phyloP scores from a whole-genome alignment of 805 yeast species.

The Candida hungchunana region DNA sequence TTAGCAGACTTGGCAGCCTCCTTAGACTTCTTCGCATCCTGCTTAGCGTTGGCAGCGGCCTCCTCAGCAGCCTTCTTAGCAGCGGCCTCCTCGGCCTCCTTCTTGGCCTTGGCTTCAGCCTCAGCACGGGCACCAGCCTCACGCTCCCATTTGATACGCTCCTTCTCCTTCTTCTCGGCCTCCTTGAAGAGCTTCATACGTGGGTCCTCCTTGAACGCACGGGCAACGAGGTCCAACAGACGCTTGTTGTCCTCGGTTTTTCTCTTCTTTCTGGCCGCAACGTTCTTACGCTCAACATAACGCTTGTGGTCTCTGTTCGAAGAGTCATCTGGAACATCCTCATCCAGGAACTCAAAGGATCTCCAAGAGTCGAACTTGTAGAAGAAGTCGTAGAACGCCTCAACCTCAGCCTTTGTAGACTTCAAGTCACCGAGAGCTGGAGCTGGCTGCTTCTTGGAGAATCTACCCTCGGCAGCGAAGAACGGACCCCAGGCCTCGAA shows the following conservation, averaged over 20 bases:
- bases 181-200: constrained; percentile 92
- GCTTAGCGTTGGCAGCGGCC: constrained; percentile 58
- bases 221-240: constrained; percentile 77
- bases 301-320: constrained; percentile 99
- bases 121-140: constrained; percentile 97
- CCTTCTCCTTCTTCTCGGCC: constrained; percentile 92
- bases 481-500: constrained; percentile 90
- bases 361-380: constrained; percentile 97
- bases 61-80: constrained; percentile 73
- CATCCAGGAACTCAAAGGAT: constrained; percentile 95
- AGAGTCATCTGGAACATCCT: constrained; percentile 98
- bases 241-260: constrained; percentile 97
- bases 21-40: constrained; percentile 89
- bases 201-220: constrained; percentile 89
- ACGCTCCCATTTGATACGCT: constrained; percentile 92
- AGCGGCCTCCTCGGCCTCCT: constrained; percentile 86
- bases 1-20: constrained; percentile 86
- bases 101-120: constrained; percentile 85
- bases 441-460: constrained; percentile 87
- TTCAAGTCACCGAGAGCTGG: constrained; percentile 71
- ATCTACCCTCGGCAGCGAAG: constrained; percentile 85
- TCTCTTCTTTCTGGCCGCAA: constrained; percentile 93
- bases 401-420: constrained; percentile 75
- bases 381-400: constrained; percentile 87
- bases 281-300: constrained; percentile 95